Evolutionary conservation across 495 filamentous ascomycete genomes (phyloP).

Genomic region (Pseudoneurospora amorphoporcata): DNA sequence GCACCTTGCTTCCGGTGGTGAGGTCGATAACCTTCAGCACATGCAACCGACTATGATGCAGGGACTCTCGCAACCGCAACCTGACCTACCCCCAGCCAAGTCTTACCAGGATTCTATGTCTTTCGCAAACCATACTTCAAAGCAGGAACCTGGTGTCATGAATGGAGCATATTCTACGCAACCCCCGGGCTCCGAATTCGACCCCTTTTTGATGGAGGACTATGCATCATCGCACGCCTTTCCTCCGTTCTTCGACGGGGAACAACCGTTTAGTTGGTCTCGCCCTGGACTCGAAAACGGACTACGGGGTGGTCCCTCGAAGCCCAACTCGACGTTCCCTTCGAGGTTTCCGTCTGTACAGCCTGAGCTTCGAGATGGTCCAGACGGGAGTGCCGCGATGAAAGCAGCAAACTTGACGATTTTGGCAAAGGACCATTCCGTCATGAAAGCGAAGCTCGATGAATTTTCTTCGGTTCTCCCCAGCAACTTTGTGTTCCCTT

Average conservation of each 20-base stretch:
- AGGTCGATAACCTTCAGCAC: conserved; percentile 36
- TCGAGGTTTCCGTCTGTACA: conserved; percentile 59
- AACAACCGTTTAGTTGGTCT: conserved; percentile 35
- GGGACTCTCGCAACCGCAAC: conserved; percentile 27
- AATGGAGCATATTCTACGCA: conserved; percentile 28
- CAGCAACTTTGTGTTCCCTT: conserved; percentile 52
- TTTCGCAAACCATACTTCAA: conserved; percentile 33
- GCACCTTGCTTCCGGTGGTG: conserved; percentile 37
- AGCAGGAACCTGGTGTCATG: conserved; percentile 32
- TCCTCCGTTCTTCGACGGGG: conserved; percentile 37
- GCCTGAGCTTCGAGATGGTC: conserved; percentile 51
- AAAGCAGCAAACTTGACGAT: conserved; percentile 52
- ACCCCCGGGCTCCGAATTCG: conserved; percentile 26
- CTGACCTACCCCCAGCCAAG: conserved; percentile 33
- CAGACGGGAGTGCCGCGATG: conserved; percentile 28
- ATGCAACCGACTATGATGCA: conserved; percentile 36
- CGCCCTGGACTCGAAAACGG: conserved; percentile 28
- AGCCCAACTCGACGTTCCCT: conserved; percentile 54
- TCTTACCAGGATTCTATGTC: conserved; percentile 32
- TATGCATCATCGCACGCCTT: conserved; percentile 39
- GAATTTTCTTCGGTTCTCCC: conserved; percentile 60
- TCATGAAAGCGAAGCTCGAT: conserved; percentile 52
- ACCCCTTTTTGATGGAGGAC: conserved; percentile 44
- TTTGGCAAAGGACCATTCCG: conserved; percentile 49
- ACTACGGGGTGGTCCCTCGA: conserved; percentile 30